Percentiles rank a stretch among this genome's conserved stretches.
These are phyloP conservation scores for Trebouxia sp. DNA, from an alignment of 139 green algal species.

Conservation along the genomic window DNA sequence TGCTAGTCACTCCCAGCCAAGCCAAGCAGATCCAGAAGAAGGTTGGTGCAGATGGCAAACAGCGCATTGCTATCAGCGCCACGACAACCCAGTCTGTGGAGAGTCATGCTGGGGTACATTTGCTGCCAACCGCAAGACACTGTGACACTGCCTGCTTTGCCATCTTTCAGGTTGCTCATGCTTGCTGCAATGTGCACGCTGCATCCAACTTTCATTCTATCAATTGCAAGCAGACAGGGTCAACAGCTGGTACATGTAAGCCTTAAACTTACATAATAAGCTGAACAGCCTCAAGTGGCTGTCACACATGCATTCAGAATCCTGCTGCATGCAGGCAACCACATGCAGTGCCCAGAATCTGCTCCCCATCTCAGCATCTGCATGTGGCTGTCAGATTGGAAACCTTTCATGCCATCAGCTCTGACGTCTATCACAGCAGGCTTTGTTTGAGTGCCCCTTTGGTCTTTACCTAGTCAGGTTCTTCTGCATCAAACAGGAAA, in stretches of 20 bases:
- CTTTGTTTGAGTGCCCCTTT: background rate
- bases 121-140: background rate
- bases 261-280: background rate
- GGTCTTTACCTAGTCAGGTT: background rate
- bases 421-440: background rate
- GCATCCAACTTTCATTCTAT: background rate
- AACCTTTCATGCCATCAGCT: background rate
- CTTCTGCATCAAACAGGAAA: background rate
- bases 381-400: too few species aligned
- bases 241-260: background rate
- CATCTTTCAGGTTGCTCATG: background rate
- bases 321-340: too few species aligned
- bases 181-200: background rate
- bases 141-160: background rate
- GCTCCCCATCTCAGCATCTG: too few species aligned
- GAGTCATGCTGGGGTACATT: background rate
- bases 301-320: too few species aligned
- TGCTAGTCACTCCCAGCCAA: background rate
- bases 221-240: background rate
- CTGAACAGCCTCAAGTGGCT: too few species aligned
- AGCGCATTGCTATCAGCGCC: slow-evolving; percentile 28
- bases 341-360: too few species aligned
- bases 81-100: slow-evolving; percentile 12
- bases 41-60: background rate
- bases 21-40: slow-evolving; percentile 6